These are phyloP conservation scores for Rhizopogon salebrosus DNA, from an alignment of 768 basidiomycete genomes.

Conservation along the genomic window DNA sequence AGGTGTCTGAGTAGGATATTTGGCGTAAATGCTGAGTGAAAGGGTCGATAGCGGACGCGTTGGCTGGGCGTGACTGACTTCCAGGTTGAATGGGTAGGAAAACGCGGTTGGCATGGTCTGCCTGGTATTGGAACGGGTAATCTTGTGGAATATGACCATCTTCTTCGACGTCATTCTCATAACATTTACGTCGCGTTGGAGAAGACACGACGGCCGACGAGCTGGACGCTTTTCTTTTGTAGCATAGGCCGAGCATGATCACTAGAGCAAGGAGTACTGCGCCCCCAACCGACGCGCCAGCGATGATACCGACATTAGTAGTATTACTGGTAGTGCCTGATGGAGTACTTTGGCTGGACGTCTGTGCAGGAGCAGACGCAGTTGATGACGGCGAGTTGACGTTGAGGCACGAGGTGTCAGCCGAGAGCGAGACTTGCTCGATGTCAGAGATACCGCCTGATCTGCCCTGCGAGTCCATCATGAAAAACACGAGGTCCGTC, in stretches of 20 bases:
- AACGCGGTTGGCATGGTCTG: constrained; percentile 10
- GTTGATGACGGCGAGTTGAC: constrained; percentile 49
- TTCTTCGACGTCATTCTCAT: constrained; percentile 18
- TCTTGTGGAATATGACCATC: constrained; percentile 13
- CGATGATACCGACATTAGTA: constrained; percentile 45
- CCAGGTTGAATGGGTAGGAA: constrained; percentile 6
- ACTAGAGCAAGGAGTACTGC: constrained; percentile 46
- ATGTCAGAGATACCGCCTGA: constrained; percentile 59
- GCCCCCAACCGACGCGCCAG: constrained; percentile 43
- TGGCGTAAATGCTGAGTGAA: constrained; percentile 10
- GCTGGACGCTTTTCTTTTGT: constrained; percentile 15
- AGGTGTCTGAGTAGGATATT: constrained; percentile 15
- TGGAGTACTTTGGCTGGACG: constrained; percentile 16
- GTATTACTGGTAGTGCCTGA: constrained; percentile 21
- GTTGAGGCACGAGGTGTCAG: constrained; percentile 48
- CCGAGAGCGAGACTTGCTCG: constrained; percentile 39
- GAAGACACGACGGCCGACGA: constrained; percentile 25
- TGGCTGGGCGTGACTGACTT: neutral
- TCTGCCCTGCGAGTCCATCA: constrained; percentile 45
- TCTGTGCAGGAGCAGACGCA: constrained; percentile 14
- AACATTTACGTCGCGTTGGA: constrained; percentile 30
- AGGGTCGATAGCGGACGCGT: neutral
- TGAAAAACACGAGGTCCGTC: constrained; percentile 51
- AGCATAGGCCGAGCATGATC: constrained; percentile 47
- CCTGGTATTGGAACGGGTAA: constrained; percentile 27